Evolutionary conservation across 352 stramenopile species (phyloP).

Genomic region (Thraustochytrium striatum): DNA sequence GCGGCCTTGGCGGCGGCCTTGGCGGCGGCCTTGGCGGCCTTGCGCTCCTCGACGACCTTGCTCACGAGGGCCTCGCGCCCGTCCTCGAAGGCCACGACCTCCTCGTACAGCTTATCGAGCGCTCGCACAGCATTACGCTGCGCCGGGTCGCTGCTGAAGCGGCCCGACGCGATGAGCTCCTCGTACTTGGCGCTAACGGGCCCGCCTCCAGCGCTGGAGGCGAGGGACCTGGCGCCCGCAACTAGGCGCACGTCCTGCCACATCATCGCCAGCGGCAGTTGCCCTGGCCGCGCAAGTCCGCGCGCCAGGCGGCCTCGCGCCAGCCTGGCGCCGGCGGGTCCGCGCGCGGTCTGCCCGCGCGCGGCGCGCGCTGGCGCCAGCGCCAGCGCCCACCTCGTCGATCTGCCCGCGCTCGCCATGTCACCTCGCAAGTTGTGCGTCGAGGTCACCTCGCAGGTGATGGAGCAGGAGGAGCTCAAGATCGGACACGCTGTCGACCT

Average conservation of each 20-base stretch:
- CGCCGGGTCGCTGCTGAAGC: conserved; percentile 22
- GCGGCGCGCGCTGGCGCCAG: too few relatives aligned
- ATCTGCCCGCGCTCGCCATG: too few relatives aligned
- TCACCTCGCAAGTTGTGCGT: too few relatives aligned
- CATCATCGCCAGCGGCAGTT: neutral
- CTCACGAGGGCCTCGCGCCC: neutral
- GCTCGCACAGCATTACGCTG: neutral
- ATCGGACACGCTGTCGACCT: too few relatives aligned
- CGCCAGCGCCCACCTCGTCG: too few relatives aligned
- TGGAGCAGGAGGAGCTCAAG: too few relatives aligned
- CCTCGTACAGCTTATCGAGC: conserved; percentile 10
- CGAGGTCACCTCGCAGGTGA: too few relatives aligned
- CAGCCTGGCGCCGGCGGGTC: too few relatives aligned
- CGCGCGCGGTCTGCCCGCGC: too few relatives aligned
- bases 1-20: neutral
- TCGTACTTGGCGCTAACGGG: conserved; percentile 36
- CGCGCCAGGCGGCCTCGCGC: too few relatives aligned
- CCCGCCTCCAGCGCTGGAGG: neutral
- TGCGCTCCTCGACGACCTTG: neutral
- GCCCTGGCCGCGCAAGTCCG: too few relatives aligned
- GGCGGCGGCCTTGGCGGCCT: neutral
- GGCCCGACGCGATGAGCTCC: neutral
- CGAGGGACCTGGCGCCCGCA: too few relatives aligned
- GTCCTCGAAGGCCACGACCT: conserved; percentile 35
- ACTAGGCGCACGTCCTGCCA: neutral